Evolutionary conservation across 2,329 filamentous ascomycete genomes (phyloP).

Genomic region (Cadophora sp.): DNA sequence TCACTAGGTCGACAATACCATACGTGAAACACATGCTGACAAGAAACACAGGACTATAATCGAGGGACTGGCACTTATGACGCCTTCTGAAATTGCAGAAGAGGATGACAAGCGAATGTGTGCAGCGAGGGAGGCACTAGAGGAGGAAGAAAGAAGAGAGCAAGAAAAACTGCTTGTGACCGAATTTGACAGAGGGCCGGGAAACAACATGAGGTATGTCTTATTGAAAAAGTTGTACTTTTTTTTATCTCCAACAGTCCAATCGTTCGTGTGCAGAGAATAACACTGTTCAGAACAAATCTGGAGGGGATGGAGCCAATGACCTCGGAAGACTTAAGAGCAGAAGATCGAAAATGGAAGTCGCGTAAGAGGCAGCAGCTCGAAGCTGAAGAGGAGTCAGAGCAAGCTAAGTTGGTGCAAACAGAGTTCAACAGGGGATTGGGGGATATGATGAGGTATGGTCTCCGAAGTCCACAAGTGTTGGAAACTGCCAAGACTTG

Average conservation of each 20-base stretch:
- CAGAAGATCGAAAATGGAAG: not conserved
- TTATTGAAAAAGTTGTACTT: too few relatives aligned
- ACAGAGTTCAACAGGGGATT: conserved; percentile 3
- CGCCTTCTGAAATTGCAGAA: not conserved
- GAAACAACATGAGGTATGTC: conserved; percentile 11
- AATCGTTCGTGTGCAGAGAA: not conserved
- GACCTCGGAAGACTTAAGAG: not conserved
- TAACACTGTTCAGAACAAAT: not conserved
- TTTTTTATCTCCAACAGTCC: not conserved
- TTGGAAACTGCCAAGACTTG: not conserved
- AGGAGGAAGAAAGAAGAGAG: not conserved
- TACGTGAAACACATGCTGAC: not conserved
- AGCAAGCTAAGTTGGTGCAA: not conserved
- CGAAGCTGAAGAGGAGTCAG: not conserved
- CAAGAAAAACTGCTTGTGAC: not conserved
- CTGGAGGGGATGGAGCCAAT: conserved; percentile 4
- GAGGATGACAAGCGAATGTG: not conserved
- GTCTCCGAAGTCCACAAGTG: not conserved
- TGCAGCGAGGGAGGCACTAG: not conserved
- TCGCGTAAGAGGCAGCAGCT: not conserved
- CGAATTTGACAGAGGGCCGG: not conserved
- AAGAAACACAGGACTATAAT: not conserved
- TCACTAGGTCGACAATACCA: not conserved
- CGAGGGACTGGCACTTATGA: not conserved
- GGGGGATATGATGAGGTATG: conserved; percentile 21